Evolutionary conservation across 805 yeast species (phyloP), one percentile per base, ranked within the genome.

Genomic region (Peterozyma xylosa): DNA sequence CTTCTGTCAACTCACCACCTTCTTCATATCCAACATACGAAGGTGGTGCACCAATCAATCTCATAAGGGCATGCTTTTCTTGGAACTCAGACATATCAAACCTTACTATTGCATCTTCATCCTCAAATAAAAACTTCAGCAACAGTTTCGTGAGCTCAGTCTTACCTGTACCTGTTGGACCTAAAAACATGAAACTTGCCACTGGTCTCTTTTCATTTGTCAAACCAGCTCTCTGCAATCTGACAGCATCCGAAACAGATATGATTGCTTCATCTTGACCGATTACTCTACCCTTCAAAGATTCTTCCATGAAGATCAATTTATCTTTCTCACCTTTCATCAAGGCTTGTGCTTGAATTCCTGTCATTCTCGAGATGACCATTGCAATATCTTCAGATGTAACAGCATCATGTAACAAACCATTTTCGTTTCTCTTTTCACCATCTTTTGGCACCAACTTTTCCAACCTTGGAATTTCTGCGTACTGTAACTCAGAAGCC

Each of bases 51-150:
- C 99, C 99, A 53, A 91, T 89, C 50, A 91, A 73, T 50, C 97
- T 77, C 38, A 96, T 83, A 6, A 93, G 81, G 0, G 96, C 74
- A 63, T 89, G 96, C 59, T 86, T 85, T 59, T 91, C 99, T 66
- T 91, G 98, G 63, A 93, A 91, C 62, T 91, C 99, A 16, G 96
- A 86, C 99, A 93, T 93, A 63, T 91, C 99, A 60, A 91, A 91
- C 53, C 99, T 73, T 18, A 90, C 79, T 33, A 91, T 89, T 9
- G 96, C 78, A 37, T 79, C 73, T 56, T 86, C 88, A 60, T 91
- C 91, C 57, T 89, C 93, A 64, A 93, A 93, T 54, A 91, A 64
- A 55, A 93, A 93, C 54, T 88, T 89, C 2, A 98, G 96, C 45
- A 91, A 73, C 0, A 95, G 82, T 62, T 93, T 91, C 7, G 97